phyloP scores from a whole-genome alignment of 805 yeast species.

The Debaryomyces tyrocola region DNA sequence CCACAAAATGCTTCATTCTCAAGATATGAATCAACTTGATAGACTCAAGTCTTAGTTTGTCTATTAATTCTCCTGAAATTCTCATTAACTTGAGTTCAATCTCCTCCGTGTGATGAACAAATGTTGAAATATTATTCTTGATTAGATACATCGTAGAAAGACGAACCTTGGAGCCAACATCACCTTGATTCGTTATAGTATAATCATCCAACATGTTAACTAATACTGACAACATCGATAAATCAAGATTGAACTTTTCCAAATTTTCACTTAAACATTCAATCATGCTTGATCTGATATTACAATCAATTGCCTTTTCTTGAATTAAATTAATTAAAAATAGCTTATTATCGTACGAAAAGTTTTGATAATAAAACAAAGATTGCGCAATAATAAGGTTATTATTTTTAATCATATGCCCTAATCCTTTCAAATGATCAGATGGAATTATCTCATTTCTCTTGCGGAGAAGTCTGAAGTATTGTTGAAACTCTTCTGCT shows the following conservation, averaged over 20 bases:
- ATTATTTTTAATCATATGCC: conserved; percentile 37
- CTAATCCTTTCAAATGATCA: conserved; percentile 25
- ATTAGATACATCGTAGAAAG: conserved; percentile 47
- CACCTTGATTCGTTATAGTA: conserved; percentile 79
- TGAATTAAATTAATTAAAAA: neutral
- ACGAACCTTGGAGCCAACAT: conserved; percentile 82
- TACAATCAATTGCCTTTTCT: conserved; percentile 25
- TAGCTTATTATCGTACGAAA: conserved; percentile 11
- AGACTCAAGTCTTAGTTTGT: conserved; percentile 48
- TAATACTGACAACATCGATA: conserved; percentile 6
- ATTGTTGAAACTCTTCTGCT: conserved; percentile 9
- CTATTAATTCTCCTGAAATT: conserved; percentile 64
- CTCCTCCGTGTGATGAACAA: conserved; percentile 3
- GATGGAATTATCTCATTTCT: conserved; percentile 2
- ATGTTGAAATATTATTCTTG: conserved; percentile 17
- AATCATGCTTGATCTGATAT: conserved; percentile 25
- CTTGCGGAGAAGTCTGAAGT: conserved; percentile 14
- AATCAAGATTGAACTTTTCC: conserved; percentile 7
- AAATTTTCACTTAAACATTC: conserved; percentile 17
- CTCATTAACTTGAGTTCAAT: conserved; percentile 46
- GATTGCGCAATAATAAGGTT: conserved; percentile 38
- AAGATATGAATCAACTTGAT: conserved; percentile 31
- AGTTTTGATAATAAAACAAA: conserved; percentile 25
- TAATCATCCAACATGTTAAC: conserved; percentile 66
- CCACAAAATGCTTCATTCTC: conserved; percentile 10